Evolutionary conservation across 2,329 filamentous ascomycete genomes (phyloP), one percentile per base, ranked within the genome.

Genomic region (Lasiodiplodia sp.): DNA sequence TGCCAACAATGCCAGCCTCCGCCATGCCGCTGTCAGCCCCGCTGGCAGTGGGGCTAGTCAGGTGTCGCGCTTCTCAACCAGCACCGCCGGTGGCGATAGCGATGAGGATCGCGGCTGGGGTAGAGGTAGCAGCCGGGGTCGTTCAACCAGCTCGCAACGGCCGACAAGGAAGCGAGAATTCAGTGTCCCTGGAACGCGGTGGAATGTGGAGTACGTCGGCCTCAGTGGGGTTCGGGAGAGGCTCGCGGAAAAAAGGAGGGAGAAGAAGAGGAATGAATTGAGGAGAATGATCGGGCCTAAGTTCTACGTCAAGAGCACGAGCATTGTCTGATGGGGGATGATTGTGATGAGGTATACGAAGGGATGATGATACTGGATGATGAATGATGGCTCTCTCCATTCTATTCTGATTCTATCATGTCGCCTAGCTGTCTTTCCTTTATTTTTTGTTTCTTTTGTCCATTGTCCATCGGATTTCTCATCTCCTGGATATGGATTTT

Each of bases 221-320:
- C 73, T 87, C 5, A 81, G 80, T 34, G 83, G 83, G 18, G 76
- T 89, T 55, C 83, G 83, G 56, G 81, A 83, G 52, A 82, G 81
- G 63, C 70, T 88, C 8, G 76, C 79, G 47, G 82, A 83, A 74
- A 78, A 80, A 66, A 82, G 79, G 70, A 80, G 82, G 64, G 85
- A 89, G 75, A 84, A 82, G 71, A 79, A 85, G 69, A 80, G 87
- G 69, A 81, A 86, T 70, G 82, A 79, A 69, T 77, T 90, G 63
- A 83, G 87, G 71, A 81, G 83, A 67, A 86, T 83, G 67, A 90
- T 90, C 73, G 51, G 51, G 2, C 53, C 38, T 18, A 66, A 66
- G 21, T 66, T 66, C 21, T 57, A 66, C 23, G 37, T 56, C 53
- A 57, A 66, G 5, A 66, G 53, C 23, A 64, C 60, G 47, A 64